Base-by-base conservation (phyloP, 495 filamentous ascomycete genomes). In the Annulohypoxylon nitens region DNA sequence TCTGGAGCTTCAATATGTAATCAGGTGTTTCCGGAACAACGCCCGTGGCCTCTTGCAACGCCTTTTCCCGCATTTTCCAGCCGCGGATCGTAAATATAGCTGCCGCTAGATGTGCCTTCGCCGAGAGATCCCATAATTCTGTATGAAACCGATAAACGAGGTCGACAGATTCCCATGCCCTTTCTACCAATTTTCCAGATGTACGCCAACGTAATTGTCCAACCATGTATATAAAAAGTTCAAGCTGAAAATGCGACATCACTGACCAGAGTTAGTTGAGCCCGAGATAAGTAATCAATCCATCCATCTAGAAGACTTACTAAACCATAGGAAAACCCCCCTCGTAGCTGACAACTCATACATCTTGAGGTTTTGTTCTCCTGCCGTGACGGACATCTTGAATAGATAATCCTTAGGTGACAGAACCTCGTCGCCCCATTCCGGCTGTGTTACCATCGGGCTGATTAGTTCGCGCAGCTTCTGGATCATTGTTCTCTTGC, bases 151-250 rank as follows among this genome's bases (percentile, higher is more conserved):
- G 68, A 69, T 83, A 88, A 16, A 82, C 73, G 10, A 74, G 54
- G 10, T 79, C 76, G 18, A 87, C 73, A 45, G 82, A 78, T 10
- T 62, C 65, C 88, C 88, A 89, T 11, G 85, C 86, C 25, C 86
- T 81, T 50, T 88, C 86, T 36, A 86, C 85, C 26, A 88, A 76
- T 3, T 69, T 69, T 34, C 86, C 88, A 30, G 82, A 81, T 1
- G 81, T 85, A 23, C 86, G 85, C 45, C 79, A 75, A 39, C 82
- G 82, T 20, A 90, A 81, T 64, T 89, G 86, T 36, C 82, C 85
- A 0, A 85, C 75, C 64, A 88, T 76, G 74, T 85, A 89, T 55
- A 86, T 80, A 64, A 88, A 86, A 14, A 86, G 76, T 67, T 87
- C 86, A 30, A 86, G 67, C 61, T 87, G 86, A 64, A 88, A 86